Percentiles rank a stretch among this genome's conserved stretches.
Evolutionary conservation across 768 basidiomycete species (phyloP).

Genomic region (Termitomyces sp.): DNA sequence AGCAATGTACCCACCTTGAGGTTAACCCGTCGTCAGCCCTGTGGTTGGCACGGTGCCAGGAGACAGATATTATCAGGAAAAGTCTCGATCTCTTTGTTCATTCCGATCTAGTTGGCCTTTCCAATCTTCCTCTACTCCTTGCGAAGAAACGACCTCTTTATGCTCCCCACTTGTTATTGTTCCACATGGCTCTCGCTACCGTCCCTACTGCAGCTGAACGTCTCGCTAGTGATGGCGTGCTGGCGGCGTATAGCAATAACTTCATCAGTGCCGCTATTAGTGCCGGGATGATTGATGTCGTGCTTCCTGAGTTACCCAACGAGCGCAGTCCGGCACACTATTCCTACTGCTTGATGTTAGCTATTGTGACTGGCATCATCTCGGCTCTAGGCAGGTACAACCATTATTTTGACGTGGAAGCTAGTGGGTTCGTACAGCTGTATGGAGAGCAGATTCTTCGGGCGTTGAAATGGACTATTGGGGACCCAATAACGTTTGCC

Average conservation of each 20-base stretch:
- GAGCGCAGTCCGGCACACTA: constrained; percentile 77
- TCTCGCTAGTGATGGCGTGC: constrained; percentile 76
- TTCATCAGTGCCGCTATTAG: constrained; percentile 73
- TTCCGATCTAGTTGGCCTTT: constrained; percentile 64
- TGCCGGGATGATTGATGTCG: constrained; percentile 63
- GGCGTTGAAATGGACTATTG: constrained; percentile 78
- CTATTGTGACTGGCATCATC: constrained; percentile 71
- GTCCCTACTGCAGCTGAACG: constrained; percentile 76
- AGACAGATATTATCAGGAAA: constrained; percentile 69
- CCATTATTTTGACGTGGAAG: constrained; percentile 81
- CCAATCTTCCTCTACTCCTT: constrained; percentile 59
- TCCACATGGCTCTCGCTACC: constrained; percentile 82
- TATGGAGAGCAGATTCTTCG: constrained; percentile 77
- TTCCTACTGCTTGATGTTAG: constrained; percentile 81
- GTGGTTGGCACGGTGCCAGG: constrained; percentile 81
- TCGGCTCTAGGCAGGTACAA: constrained; percentile 56
- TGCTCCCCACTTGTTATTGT: constrained; percentile 71
- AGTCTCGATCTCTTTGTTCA: constrained; percentile 71
- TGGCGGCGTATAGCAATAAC: constrained; percentile 82
- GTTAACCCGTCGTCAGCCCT: constrained; percentile 61
- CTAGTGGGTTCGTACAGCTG: constrained; percentile 80
- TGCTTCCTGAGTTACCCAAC: constrained; percentile 63
- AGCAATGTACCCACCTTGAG: constrained; percentile 69
- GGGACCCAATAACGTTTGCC: constrained; percentile 69
- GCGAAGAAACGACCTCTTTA: constrained; percentile 64